Evolutionary conservation across 345 rosid genomes (phyloP).

Genomic region (Hibiscus mutabilis): DNA sequence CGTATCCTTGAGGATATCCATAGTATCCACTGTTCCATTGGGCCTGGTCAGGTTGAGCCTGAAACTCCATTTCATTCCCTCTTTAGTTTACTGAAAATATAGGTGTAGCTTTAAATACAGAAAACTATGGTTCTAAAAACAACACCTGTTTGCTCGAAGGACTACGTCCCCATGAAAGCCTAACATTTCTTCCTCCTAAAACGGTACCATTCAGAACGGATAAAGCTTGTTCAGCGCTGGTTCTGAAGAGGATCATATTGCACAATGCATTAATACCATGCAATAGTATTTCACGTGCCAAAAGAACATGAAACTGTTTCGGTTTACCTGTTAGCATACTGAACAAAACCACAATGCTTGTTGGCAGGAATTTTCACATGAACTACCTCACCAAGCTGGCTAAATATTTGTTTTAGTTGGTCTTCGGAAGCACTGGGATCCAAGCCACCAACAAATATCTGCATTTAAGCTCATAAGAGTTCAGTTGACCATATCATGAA

Average conservation of each 20-base stretch:
- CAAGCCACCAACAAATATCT: constrained; percentile 92
- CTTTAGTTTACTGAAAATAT: background rate
- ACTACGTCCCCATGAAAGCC: constrained; percentile 98
- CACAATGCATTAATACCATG: background rate
- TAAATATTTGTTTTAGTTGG: constrained; percentile 57
- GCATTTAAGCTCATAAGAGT: constrained; percentile 17
- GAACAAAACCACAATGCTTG: constrained; percentile 98
- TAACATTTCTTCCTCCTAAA: constrained; percentile 75
- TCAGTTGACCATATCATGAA: constrained; percentile 14
- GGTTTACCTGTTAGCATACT: constrained; percentile 70
- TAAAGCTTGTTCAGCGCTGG: constrained; percentile 82
- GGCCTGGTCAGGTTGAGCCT: constrained; percentile 73
- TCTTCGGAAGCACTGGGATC: constrained; percentile 90
- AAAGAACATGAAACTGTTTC: background rate
- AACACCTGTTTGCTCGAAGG: constrained; percentile 87
- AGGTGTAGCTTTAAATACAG: background rate
- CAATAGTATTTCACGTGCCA: background rate
- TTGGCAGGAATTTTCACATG: constrained; percentile 93
- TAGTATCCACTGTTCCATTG: constrained; percentile 86
- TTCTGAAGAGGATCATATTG: constrained; percentile 28
- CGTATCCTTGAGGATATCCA: constrained; percentile 81
- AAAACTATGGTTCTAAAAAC: constrained; percentile 18
- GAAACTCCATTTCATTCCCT: constrained; percentile 5
- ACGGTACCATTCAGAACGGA: constrained; percentile 65
- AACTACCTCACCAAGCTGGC: constrained; percentile 81